Evolutionary conservation across 1,284 basidiomycete genomes (phyloP).

Genomic region (Moniliella sp.): DNA sequence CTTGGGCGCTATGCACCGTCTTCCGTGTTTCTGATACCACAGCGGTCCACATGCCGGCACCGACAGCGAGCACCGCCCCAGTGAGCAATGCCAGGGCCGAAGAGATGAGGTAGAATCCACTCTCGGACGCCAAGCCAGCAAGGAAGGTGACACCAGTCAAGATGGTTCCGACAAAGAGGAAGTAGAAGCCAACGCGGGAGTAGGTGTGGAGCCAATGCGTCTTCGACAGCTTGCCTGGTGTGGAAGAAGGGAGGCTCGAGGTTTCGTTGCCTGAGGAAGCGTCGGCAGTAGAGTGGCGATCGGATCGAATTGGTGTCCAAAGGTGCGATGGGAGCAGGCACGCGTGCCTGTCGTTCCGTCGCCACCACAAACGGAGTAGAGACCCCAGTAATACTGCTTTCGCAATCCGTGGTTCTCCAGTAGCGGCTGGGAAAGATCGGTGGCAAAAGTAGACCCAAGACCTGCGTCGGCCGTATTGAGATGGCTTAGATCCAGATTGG

Average conservation of each 20-base stretch:
- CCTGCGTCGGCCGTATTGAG: too few species aligned
- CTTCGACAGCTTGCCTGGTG: constrained; percentile 12
- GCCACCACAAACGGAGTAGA: constrained; percentile 6
- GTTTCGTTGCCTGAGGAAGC: constrained; percentile 4
- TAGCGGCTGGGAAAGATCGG: constrained; percentile 5
- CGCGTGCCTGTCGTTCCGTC: constrained; percentile 2
- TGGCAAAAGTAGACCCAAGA: constrained; percentile 18
- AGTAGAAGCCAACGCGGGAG: constrained; percentile 16
- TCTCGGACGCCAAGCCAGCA: constrained; percentile 14
- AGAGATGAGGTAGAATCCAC: constrained; percentile 19
- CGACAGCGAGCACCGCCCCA: constrained; percentile 13
- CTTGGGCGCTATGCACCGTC: constrained; percentile 2
- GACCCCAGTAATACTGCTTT: constrained; percentile 4
- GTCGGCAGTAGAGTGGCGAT: constrained; percentile 6
- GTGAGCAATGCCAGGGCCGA: constrained; percentile 17
- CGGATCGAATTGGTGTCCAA: constrained; percentile 17
- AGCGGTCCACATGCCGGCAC: constrained; percentile 22
- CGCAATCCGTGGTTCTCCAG: constrained; percentile 1
- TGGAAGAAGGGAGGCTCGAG: constrained; percentile 2
- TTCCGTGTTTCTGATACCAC: constrained; percentile 12
- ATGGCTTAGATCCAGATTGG: too few species aligned
- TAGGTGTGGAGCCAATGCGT: constrained; percentile 11
- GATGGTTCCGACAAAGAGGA: constrained; percentile 24
- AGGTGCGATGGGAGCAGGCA: constrained; percentile 5
- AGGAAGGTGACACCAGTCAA: constrained; percentile 21